phyloP scores from a whole-genome alignment of 495 filamentous ascomycete genomes.

The Aspergillus sclerotioniger region DNA sequence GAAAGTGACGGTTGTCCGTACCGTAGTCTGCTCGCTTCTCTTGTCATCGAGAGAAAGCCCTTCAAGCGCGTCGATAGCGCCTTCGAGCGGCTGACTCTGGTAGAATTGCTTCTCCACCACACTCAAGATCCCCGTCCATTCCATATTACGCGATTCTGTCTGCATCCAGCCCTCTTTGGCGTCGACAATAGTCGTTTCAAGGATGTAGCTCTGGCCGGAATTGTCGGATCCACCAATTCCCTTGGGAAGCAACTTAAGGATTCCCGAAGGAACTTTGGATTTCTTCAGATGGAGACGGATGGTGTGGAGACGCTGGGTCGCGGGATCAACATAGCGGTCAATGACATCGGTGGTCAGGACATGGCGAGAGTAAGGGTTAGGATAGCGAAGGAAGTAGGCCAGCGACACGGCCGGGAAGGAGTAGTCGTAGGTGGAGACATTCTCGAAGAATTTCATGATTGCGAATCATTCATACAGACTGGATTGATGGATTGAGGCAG shows the following conservation, averaged over 20 bases:
- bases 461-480: slow-evolving; percentile 19
- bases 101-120: slow-evolving; percentile 89
- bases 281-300: slow-evolving; percentile 91
- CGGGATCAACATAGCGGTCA: slow-evolving; percentile 75
- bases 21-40: slow-evolving; percentile 66
- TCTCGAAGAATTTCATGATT: slow-evolving; percentile 88
- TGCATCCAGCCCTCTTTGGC: slow-evolving; percentile 85
- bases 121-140: slow-evolving; percentile 87
- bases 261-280: slow-evolving; percentile 79
- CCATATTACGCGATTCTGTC: slow-evolving; percentile 79
- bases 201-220: slow-evolving; percentile 76
- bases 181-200: slow-evolving; percentile 89
- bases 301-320: slow-evolving; percentile 78
- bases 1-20: slow-evolving; percentile 82
- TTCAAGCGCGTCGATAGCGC: slow-evolving; percentile 20
- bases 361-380: slow-evolving; percentile 93
- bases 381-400: slow-evolving; percentile 98
- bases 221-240: slow-evolving; percentile 72
- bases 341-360: slow-evolving; percentile 97
- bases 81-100: slow-evolving; percentile 42
- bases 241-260: slow-evolving; percentile 77
- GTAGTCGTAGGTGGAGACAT: slow-evolving; percentile 85
- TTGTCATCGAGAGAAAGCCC: slow-evolving; percentile 38
- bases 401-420: slow-evolving; percentile 89
- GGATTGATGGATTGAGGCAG: slow-evolving; percentile 7